Base-by-base conservation (phyloP, 768 basidiomycete genomes). In the Trametes villosa region DNA sequence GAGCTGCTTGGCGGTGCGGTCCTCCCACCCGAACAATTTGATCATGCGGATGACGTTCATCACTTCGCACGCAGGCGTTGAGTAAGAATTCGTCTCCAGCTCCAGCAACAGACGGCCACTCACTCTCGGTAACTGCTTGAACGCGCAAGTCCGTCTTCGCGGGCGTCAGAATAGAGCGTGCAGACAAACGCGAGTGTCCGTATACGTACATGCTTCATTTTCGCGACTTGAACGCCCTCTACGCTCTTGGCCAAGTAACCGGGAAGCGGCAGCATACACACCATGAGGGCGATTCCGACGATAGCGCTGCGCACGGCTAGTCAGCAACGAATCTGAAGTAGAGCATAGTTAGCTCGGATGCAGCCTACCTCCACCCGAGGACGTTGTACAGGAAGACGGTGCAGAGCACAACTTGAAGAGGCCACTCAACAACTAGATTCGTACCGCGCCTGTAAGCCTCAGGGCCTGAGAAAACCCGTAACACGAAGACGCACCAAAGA, bases 1-100 rank as follows among this genome's bases (percentile, higher is more conserved):
- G 33, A 93, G 76, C 48, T 78, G 77, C 13, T 78, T 70, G 26
- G 81, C 74, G 68, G 87, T 81, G 53, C 82, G 79, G 4, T 33
- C 20, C 58, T 80, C 78, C 78, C 71, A 75, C 15, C 73, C 75
- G 47, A 81, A 83, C 59, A 81, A 71, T 70, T 83, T 82, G 67
- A 81, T 71, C 75, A 81, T 79, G n/a, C 80, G 74, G 4, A 81
- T 68, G 45, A 75, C 70, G 34, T 67, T 65, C 59, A 77, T 61
- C 22, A 66, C 82, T 81, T 75, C 68, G 38, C 78, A 59, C 12
- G 76, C 64, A 46, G 71, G 68, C 65, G 15, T 22, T 30, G 44
- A 8, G 17, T 20, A 30, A 20, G 17, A 17, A 33, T 15, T 9
- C 8, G 8, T 29, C 26, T 17, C 27, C 5, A 48, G 5, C 18